Base-by-base conservation (phyloP, 345 rosid genomes). In the Eucalyptus coolabah region DNA sequence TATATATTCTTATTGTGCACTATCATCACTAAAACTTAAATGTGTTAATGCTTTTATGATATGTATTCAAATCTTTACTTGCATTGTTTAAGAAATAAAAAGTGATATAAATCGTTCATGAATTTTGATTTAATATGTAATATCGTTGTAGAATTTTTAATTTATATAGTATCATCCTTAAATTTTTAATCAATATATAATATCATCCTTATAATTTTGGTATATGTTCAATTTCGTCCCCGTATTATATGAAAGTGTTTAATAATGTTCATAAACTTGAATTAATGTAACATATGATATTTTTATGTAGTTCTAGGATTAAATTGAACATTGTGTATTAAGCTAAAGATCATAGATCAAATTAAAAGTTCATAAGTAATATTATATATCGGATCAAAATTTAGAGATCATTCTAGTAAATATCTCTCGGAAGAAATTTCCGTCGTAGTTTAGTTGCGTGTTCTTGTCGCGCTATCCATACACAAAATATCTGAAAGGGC, bases 201-300 rank as follows among this genome's bases (percentile, higher is more conserved):
- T 56, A 0, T 1, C 6, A 0, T 56, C 4, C 6, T 24, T 56
- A 24, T 10, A 24, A 24, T 2, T 24, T 56, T 10, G 30, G 6
- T 56, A 56, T 3, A 9, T 9, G 1, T 56, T 56, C 1, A 5
- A 56, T 56, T 56, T 56, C 1, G 0, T 24, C 1, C 1, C 0
- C 1, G 0, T 56, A 56, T 12, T 24, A 4, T 56, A 56, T 56
- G 13, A 56, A 56, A 56, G 13, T 24, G 28, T 56, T 56, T 5
- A 9, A 24, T 56, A 19, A 56, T 56, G 1, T 56, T 56, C 63
- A 56, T 56, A 2, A 56, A 24, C 63, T 9, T 10, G 30, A 56
- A 56, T 56, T 56, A 56, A 56, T 24, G 13, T 56, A 56, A 56
- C 63, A 56, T 56, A 4, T 4, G 12, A 56, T 56, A 56, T 56